phyloP scores from a whole-genome alignment of 1,139 yeast species.

The Scheffersomyces stambukii region DNA sequence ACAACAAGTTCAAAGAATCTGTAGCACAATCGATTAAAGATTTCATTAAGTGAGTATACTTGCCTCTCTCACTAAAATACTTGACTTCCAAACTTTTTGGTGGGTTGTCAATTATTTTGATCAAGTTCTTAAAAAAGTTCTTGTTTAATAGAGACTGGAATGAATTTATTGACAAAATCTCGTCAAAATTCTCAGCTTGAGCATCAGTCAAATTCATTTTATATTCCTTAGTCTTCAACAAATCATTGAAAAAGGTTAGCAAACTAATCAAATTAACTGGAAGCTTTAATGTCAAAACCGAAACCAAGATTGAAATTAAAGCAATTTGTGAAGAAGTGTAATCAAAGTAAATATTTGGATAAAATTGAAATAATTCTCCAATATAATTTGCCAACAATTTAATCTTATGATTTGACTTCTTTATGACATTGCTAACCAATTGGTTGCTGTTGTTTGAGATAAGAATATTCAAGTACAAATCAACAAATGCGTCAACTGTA shows the following conservation, averaged over 20 bases:
- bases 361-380: constrained; percentile 64
- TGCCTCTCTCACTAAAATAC: constrained; percentile 36
- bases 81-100: constrained; percentile 43
- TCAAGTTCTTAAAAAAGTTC: constrained; percentile 26
- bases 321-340: constrained; percentile 56
- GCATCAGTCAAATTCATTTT: constrained; percentile 6
- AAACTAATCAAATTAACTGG: constrained; percentile 22
- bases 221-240: constrained; percentile 14
- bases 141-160: constrained; percentile 16
- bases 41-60: constrained; percentile 35
- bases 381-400: constrained; percentile 55
- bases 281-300: constrained; percentile 23
- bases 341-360: constrained; percentile 54
- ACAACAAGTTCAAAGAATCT: constrained; percentile 13
- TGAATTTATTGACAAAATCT: constrained; percentile 15
- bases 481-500: constrained; percentile 60
- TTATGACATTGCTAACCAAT: constrained; percentile 21
- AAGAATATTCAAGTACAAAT: constrained; percentile 39
- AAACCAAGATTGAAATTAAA: constrained; percentile 42
- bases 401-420: constrained; percentile 37
- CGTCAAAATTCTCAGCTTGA: constrained; percentile 8
- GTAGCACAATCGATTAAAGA: constrained; percentile 22
- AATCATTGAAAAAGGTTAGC: constrained; percentile 19
- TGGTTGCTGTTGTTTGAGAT: constrained; percentile 15
- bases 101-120: constrained; percentile 41